phyloP scores from a whole-genome alignment of 2,329 filamentous ascomycete species.

The Ceratocystis papillata region DNA sequence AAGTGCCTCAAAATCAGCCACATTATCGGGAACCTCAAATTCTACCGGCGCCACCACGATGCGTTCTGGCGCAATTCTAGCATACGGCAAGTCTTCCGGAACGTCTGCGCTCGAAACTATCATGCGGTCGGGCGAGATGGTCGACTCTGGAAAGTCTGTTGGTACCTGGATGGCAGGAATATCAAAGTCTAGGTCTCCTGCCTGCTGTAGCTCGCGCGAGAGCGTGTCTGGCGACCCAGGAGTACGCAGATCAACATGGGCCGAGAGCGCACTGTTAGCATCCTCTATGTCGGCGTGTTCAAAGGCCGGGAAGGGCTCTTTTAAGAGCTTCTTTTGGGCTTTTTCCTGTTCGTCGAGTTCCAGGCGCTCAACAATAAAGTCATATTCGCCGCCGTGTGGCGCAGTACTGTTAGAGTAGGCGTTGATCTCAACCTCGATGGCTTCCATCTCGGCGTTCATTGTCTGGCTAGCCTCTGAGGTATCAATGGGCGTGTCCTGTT shows the following conservation, averaged over 20 bases:
- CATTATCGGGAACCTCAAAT: constrained; percentile 16
- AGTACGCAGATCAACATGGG: not conserved
- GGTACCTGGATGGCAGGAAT: not conserved
- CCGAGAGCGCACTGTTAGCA: constrained; percentile 10
- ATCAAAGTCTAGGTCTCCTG: not conserved
- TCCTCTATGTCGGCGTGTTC: constrained; percentile 5
- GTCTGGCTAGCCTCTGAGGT: not conserved
- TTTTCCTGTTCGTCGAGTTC: constrained; percentile 4
- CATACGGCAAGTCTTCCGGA: constrained; percentile 10
- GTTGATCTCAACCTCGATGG: constrained; percentile 12
- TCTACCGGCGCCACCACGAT: not conserved
- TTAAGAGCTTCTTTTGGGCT: not conserved
- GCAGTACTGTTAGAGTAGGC: constrained; percentile 4
- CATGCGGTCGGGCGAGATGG: constrained; percentile 13
- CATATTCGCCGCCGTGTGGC: constrained; percentile 5
- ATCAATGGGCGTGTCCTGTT: not conserved
- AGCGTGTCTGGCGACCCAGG: constrained; percentile 6
- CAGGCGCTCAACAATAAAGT: constrained; percentile 12
- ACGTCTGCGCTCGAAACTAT: not conserved
- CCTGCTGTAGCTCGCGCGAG: not conserved
- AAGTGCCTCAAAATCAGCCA: constrained; percentile 8
- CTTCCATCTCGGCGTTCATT: constrained; percentile 28
- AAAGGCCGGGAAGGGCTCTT: not conserved
- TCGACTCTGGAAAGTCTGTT: not conserved
- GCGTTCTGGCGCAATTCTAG: not conserved